Evolutionary conservation across 2,329 filamentous ascomycete genomes (phyloP).

Genomic region (Hypoxylon sp.): DNA sequence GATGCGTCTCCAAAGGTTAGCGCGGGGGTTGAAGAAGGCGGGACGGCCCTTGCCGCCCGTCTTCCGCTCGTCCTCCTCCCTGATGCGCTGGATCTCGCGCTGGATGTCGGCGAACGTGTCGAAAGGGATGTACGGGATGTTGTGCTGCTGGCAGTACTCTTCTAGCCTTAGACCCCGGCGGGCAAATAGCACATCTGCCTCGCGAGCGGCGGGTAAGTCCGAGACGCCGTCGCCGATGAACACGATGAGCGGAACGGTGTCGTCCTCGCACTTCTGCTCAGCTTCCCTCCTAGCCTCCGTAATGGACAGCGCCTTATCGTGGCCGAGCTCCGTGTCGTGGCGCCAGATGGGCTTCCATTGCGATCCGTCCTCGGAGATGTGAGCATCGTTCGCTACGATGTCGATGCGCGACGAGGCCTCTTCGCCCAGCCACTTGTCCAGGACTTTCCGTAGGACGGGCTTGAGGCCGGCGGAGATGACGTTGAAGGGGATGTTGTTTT

Average conservation of each 20-base stretch:
- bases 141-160: slow-evolving; percentile 74
- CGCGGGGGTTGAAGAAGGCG: slow-evolving; percentile 74
- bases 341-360: slow-evolving; percentile 76
- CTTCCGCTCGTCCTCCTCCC: slow-evolving; percentile 70
- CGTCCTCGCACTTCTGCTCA: slow-evolving; percentile 67
- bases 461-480: slow-evolving; percentile 77
- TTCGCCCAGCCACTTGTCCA: slow-evolving; percentile 75
- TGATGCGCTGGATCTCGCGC: slow-evolving; percentile 69
- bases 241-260: slow-evolving; percentile 73
- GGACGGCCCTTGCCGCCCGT: slow-evolving; percentile 72
- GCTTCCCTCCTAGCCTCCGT: slow-evolving; percentile 70
- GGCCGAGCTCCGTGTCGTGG: slow-evolving; percentile 73
- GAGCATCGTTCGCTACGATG: slow-evolving; percentile 76
- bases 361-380: slow-evolving; percentile 69
- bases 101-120: slow-evolving; percentile 77
- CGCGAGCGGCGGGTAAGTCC: slow-evolving; percentile 73
- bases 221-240: slow-evolving; percentile 79
- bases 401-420: slow-evolving; percentile 70
- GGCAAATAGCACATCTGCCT: slow-evolving; percentile 77
- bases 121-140: slow-evolving; percentile 71
- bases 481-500: slow-evolving; percentile 75
- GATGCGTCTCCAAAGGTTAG: slow-evolving; percentile 75
- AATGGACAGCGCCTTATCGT: slow-evolving; percentile 76
- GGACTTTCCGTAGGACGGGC: slow-evolving; percentile 70
- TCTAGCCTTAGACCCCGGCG: slow-evolving; percentile 74